Conservation (phyloP, 1,284 basidiomycete species). For the Ceratobasidium sp. region DNA sequence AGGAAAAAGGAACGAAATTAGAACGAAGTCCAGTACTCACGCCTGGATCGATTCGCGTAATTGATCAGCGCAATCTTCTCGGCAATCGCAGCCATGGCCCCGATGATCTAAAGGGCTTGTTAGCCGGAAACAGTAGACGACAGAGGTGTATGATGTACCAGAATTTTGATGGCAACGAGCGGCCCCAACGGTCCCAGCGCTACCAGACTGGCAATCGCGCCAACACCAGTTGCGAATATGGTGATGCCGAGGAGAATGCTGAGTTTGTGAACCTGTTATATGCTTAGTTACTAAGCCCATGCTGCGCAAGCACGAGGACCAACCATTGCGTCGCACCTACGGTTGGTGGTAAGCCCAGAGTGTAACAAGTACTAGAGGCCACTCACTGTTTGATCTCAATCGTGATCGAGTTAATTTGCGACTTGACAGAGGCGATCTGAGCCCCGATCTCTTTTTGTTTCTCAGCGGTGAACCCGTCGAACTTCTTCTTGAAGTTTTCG, state of each 20-base stretch:
- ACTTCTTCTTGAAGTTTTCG: not conserved
- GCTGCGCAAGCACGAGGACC: not conserved
- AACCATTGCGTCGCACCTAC: slow-evolving; percentile 5
- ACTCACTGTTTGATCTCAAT: not conserved
- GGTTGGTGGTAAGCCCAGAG: not conserved
- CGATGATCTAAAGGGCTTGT: not conserved
- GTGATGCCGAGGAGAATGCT: not conserved
- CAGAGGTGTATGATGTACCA: not conserved
- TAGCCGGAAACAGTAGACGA: not conserved
- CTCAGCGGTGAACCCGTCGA: not conserved
- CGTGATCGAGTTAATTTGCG: not conserved
- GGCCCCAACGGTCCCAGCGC: not conserved
- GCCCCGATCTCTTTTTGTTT: not conserved
- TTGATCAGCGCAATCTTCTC: not conserved
- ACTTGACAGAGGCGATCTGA: not conserved
- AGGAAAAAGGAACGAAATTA: not conserved
- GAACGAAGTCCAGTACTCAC: not conserved
- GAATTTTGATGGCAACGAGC: not conserved
- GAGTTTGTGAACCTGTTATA: not conserved
- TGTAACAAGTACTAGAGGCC: not conserved
- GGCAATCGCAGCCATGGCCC: not conserved
- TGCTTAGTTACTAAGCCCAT: not conserved
- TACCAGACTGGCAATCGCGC: not conserved
- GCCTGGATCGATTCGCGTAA: not conserved
- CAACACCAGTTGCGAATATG: not conserved